phyloP scores from a whole-genome alignment of 495 filamentous ascomycete genomes.

The Aspergillus campestris region DNA sequence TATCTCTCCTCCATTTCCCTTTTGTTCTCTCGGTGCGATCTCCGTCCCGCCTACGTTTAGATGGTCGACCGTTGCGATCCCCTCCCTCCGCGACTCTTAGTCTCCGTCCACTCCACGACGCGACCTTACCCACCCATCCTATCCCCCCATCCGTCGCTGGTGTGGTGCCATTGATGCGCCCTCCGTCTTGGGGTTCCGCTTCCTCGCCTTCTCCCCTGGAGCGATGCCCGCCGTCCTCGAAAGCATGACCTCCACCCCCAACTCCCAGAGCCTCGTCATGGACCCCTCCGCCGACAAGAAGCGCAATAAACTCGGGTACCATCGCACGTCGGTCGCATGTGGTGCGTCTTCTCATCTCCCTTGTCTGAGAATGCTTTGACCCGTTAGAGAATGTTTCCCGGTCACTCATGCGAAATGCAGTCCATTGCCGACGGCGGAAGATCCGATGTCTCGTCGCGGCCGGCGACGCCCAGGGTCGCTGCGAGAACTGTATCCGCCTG shows the following conservation, averaged over 20 bases:
- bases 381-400: conserved; percentile 1
- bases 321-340: conserved; percentile 94
- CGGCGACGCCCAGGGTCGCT: conserved; percentile 74
- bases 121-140: conserved; percentile 10
- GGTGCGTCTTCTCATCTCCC: conserved; percentile 51
- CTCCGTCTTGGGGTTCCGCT: conserved; percentile 27
- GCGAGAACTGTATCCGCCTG: conserved; percentile 90
- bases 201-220: conserved; percentile 19
- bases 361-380: neutral
- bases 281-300: conserved; percentile 61
- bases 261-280: conserved; percentile 46
- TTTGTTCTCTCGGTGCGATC: too few relatives aligned
- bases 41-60: too few relatives aligned
- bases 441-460: conserved; percentile 81
- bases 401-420: conserved; percentile 35
- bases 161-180: conserved; percentile 24
- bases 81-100: conserved; percentile 3
- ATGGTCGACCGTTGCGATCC: too few relatives aligned
- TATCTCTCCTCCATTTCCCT: too few relatives aligned
- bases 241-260: conserved; percentile 58
- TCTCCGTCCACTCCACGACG: conserved; percentile 8
- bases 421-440: conserved; percentile 89
- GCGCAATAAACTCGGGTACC: conserved; percentile 94
- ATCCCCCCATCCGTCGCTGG: conserved; percentile 15
- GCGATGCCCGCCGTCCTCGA: conserved; percentile 44